phyloP scores from a whole-genome alignment of 192 early-diverging fungal species.

The Endogone sp. region DNA sequence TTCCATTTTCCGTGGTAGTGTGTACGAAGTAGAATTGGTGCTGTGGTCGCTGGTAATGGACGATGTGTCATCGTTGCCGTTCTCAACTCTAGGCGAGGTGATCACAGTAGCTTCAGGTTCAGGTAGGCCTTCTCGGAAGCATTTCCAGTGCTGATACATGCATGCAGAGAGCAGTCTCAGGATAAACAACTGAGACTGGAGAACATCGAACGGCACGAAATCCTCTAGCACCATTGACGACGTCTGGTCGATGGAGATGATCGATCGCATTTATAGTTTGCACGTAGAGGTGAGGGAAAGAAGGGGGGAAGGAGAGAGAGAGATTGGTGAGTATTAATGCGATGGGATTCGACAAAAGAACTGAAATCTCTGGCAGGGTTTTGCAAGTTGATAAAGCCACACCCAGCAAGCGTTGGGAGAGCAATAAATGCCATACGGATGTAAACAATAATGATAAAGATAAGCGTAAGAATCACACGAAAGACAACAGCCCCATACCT shows the following conservation, averaged over 20 bases:
- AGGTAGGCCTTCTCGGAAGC: conserved; percentile 45
- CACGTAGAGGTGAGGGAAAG: neutral
- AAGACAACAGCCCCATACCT: conserved; percentile 47
- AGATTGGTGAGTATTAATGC: too few species aligned
- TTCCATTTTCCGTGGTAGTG: conserved; percentile 27
- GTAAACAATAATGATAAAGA: too few species aligned
- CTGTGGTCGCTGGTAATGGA: conserved; percentile 20
- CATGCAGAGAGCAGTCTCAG: conserved; percentile 79
- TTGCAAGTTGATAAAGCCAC: too few species aligned
- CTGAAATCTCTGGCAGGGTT: too few species aligned
- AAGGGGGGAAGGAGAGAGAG: conserved; percentile 3
- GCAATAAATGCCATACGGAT: neutral
- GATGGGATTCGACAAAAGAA: neutral
- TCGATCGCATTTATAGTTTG: neutral
- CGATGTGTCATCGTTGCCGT: conserved; percentile 23
- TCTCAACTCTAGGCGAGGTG: neutral
- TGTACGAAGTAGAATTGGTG: conserved; percentile 1
- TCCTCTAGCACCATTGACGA: conserved; percentile 50
- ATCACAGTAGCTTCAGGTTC: conserved; percentile 19
- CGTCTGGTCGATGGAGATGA: neutral
- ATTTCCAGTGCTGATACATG: conserved; percentile 85
- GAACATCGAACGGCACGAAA: conserved; percentile 54
- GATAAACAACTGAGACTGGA: conserved; percentile 86
- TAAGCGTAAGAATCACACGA: neutral
- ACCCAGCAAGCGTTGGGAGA: conserved; percentile 5